Evolutionary conservation across 768 basidiomycete species (phyloP).

Genomic region (Kwoniella dejecticola): DNA sequence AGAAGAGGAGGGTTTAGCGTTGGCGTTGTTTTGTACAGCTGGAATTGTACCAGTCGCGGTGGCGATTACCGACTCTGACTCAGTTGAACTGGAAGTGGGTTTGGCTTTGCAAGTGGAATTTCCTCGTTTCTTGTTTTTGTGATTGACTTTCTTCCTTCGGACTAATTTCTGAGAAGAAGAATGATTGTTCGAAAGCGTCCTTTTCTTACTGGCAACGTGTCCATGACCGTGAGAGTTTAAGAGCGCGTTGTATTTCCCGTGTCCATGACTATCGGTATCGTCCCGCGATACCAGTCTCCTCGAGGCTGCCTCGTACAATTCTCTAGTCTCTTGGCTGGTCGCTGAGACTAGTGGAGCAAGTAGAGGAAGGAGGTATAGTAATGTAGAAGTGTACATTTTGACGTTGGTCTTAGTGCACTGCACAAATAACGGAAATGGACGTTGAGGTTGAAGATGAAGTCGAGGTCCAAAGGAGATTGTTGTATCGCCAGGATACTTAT

Average conservation of each 20-base stretch:
- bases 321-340: slow-evolving; percentile 7
- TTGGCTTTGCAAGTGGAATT: slow-evolving; percentile 6
- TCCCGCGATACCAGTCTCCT: background rate
- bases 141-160: slow-evolving; percentile 18
- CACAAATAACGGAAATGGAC: no score
- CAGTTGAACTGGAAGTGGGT: background rate
- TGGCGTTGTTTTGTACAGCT: slow-evolving; percentile 12
- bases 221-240: slow-evolving; percentile 9
- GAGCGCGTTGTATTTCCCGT: slow-evolving; percentile 4
- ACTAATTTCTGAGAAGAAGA: slow-evolving; percentile 10
- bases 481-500: slow-evolving; percentile 24
- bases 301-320: slow-evolving; percentile 11
- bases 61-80: no score
- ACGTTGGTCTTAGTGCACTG: no score
- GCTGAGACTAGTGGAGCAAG: slow-evolving; percentile 1
- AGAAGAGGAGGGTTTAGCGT: no score
- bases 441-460: no score
- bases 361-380: slow-evolving; percentile 13
- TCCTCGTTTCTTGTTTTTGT: background rate
- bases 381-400: slow-evolving; percentile 15
- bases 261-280: slow-evolving; percentile 4
- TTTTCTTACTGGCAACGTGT: background rate
- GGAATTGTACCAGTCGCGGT: background rate
- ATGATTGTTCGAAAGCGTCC: background rate
- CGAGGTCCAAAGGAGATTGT: background rate